A percentile compares a stretch with the other conserved stretches of the same genome.
phyloP scores from a whole-genome alignment of 192 early-diverging fungal species.

The Phycomyces blakesleeanus region DNA sequence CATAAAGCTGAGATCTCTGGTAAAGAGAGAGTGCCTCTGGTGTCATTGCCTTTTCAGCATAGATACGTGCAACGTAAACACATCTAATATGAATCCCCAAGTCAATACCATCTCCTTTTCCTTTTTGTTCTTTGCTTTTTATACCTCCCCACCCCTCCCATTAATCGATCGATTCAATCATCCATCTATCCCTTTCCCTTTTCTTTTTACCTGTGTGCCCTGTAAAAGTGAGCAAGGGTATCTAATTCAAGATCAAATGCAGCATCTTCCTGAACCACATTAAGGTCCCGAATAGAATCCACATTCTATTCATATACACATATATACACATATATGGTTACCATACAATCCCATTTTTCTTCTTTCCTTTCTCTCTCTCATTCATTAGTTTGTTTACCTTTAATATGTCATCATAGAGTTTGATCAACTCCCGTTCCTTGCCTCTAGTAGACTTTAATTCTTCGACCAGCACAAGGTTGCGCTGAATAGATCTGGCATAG shows the following conservation, averaged over 20 bases:
- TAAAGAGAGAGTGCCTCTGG: constrained; percentile 58
- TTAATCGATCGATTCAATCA: too few species aligned
- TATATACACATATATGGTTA: too few species aligned
- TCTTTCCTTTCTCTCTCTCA: neutral
- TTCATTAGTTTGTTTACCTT: too few species aligned
- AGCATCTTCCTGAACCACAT: constrained; percentile 41
- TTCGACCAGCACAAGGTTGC: constrained; percentile 49
- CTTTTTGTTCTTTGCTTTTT: neutral
- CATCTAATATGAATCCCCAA: too few species aligned
- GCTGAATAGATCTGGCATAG: constrained; percentile 52
- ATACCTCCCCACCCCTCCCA: neutral
- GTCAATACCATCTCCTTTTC: too few species aligned
- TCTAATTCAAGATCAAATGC: constrained; percentile 45
- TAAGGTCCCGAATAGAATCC: constrained; percentile 54
- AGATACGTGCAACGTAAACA: constrained; percentile 49
- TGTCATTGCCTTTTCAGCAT: constrained; percentile 38
- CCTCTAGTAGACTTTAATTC: constrained; percentile 38
- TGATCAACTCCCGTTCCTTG: constrained; percentile 60
- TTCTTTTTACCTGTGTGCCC: constrained; percentile 52
- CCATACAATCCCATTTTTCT: too few species aligned
- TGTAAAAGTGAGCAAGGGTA: constrained; percentile 45
- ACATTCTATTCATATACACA: constrained; percentile 39
- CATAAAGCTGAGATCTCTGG: constrained; percentile 49
- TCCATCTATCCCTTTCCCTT: constrained; percentile 3
- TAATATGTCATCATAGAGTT: constrained; percentile 58